These are phyloP conservation scores for Capsicum chinense DNA, from an alignment of 257 asterid genomes.

Conservation along the genomic window DNA sequence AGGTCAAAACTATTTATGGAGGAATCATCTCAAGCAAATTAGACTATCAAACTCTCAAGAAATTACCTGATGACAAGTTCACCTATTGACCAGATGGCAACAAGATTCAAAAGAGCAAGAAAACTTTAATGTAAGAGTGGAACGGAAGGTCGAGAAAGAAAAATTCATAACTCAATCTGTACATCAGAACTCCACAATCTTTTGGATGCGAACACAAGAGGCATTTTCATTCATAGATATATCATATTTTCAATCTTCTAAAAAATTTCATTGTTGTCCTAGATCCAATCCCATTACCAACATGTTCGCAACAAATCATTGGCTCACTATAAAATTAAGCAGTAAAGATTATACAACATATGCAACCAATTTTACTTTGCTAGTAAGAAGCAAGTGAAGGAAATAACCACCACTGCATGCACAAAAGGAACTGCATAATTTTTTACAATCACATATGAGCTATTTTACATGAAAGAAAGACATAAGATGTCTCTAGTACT, in stretches of 20 bases:
- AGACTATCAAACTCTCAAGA: constrained; percentile 6
- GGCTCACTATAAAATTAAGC: constrained; percentile 24
- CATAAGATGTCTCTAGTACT: constrained; percentile 37
- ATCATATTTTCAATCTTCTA: constrained; percentile 1
- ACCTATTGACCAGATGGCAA: constrained; percentile 8
- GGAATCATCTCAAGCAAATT: too few species aligned
- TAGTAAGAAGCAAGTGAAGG: background rate
- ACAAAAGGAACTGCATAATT: constrained; percentile 42
- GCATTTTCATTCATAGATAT: background rate
- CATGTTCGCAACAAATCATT: constrained; percentile 20
- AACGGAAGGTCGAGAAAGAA: background rate
- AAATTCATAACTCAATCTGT: background rate
- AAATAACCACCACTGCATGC: constrained; percentile 34
- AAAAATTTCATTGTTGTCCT: background rate
- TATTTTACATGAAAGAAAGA: constrained; percentile 44
- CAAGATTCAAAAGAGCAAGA: constrained; percentile 7
- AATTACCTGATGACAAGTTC: constrained; percentile 22
- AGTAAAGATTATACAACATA: constrained; percentile 24
- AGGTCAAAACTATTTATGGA: too few species aligned
- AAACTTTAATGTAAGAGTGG: background rate
- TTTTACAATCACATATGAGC: constrained; percentile 36
- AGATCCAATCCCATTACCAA: constrained; percentile 18
- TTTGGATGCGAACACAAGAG: background rate
- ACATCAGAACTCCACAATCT: background rate
- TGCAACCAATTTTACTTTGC: background rate